Evolutionary conservation across 306 rosid species (phyloP), one percentile per base, ranked within the genome.

Genomic region (Aeschynomene evenia): DNA sequence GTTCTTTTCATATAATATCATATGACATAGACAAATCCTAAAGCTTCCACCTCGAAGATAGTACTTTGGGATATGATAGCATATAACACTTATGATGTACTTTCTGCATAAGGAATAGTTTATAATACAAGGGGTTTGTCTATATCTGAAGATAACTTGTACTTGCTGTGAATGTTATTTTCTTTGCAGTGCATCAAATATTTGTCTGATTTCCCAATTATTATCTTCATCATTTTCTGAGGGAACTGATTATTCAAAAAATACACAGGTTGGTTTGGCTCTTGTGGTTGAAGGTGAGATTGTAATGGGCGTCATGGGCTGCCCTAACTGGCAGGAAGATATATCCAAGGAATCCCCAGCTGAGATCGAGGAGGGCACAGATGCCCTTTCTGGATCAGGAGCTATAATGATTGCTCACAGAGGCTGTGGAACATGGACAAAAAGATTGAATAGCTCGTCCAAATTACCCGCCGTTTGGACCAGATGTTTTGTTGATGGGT

Each of bases 261-360:
- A 69, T n/a, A 34, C 76, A 67, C 82, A 90, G 96, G 98, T 88
- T 43, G 97, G 98, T 66, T 84, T 91, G 96, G 91, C 97, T 46
- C 95, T 91, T 49, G 88, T 87, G 71, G 96, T 94, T 73, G 97
- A 91, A 33, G 92, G 92, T 68, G 85, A 88, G 83, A 66, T 83
- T 80, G 89, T 80, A 16, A 24, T 87, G 36, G 95, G 95, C 66
- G 86, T 91, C 68, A 94, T 94, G 96, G 97, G 95, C 28, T 94
- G 97, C 83, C 99, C 95, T 21, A 87, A 85, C 85, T 91, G 97
- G 97, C 73, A 53, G 64, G 73, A 71, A 36, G 95, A 81, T 59
- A 52, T 65, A 34, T 74, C 85, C 1, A 59, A 68, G 59, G 84
- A 81, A 65, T 42, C 68, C 28, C 65, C 71, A 19, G n/a, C 75